Base-by-base conservation (phyloP, 129 eudicot genomes). In the Tanacetum coccineum region DNA sequence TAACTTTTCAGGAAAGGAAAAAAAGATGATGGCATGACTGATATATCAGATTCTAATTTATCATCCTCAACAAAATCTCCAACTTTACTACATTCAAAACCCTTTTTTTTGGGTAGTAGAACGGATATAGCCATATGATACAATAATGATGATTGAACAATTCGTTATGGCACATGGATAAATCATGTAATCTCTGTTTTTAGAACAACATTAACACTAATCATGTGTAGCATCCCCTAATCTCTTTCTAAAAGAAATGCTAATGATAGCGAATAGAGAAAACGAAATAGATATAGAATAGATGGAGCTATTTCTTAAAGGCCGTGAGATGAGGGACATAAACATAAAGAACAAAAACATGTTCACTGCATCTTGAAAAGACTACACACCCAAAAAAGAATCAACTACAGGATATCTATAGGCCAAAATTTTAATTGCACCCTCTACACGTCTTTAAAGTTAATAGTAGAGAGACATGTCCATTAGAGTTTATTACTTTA, bases 191-290 rank as follows among this genome's bases (percentile, higher is more conserved):
- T 39, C 25, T 72, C 70, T 64, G 21, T 63, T 13, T 73, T 40
- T 73, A 53, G 71, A 64, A 73, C 65, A 73, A 63, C 77, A 73
- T 52, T 73, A 63, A 63, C 70, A 73, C 19, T 45, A 64, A 64
- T 63, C 70, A 73, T 52, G 64, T 73, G 54, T 64, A n/a, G 36
- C n/a, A 36, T 42, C 69, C 51, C 45, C 15, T 72, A 72, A 51
- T 72, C 76, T 51, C 45, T 62, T 72, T 72, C 76, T 65, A 72
- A 61, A 62, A 32, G 68, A 45, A 10, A 66, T 10, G 6, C 19
- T 50, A 8, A 25, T 71, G 47, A 71, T 53, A 3, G 12, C 42
- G 9, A 36, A 36, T 36, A 22, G 25, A 22, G 25, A 22, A 22
- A 22, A 22, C 25, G 25, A 22, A 22, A 22, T 22, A 22, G 25